A percentile compares a stretch with the other conserved stretches of the same genome.
These are phyloP conservation scores for Helenozyma baotianmanensis DNA, from an alignment of 805 yeast species.

Conservation along the genomic window DNA sequence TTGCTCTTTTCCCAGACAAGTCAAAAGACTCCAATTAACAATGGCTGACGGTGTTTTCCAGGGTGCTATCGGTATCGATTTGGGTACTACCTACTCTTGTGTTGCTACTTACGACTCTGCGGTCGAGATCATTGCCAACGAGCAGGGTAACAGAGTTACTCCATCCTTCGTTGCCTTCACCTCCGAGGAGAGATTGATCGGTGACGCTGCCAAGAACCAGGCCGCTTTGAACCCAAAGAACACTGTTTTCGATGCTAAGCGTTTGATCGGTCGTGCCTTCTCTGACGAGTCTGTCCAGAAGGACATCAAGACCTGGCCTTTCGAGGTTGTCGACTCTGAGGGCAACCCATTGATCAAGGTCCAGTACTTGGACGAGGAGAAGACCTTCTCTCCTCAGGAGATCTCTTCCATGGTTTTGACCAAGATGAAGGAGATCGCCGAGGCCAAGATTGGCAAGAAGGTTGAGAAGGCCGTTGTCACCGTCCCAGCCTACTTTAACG, in stretches of 20 bases:
- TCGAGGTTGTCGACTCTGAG: slow-evolving; percentile 40
- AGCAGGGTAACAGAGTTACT: slow-evolving; percentile 50
- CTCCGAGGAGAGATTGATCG: slow-evolving; percentile 46
- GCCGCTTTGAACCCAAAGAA: slow-evolving; percentile 49
- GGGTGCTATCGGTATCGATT: slow-evolving; percentile 48
- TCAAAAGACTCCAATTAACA: slow-evolving; percentile 9
- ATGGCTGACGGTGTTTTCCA: slow-evolving; percentile 31
- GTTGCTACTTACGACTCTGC: slow-evolving; percentile 48
- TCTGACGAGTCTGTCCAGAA: slow-evolving; percentile 57
- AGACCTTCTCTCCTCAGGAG: slow-evolving; percentile 46
- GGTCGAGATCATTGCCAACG: slow-evolving; percentile 48
- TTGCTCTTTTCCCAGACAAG: slow-evolving; percentile 11
- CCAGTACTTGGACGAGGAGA: slow-evolving; percentile 44
- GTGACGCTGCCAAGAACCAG: slow-evolving; percentile 50
- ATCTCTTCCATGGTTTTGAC: slow-evolving; percentile 47
- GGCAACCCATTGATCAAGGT: slow-evolving; percentile 47
- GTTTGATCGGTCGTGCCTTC: slow-evolving; percentile 59
- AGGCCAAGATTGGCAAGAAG: slow-evolving; percentile 76
- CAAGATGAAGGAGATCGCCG: slow-evolving; percentile 70
- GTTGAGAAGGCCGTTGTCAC: slow-evolving; percentile 54
- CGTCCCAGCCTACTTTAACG: slow-evolving; percentile 49
- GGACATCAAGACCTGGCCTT: slow-evolving; percentile 47
- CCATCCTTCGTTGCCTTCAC: slow-evolving; percentile 49
- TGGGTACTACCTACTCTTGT: slow-evolving; percentile 50
- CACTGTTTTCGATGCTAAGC: slow-evolving; percentile 48